phyloP scores from a whole-genome alignment of 805 yeast species.

The Lipomyces chichibuensis region DNA sequence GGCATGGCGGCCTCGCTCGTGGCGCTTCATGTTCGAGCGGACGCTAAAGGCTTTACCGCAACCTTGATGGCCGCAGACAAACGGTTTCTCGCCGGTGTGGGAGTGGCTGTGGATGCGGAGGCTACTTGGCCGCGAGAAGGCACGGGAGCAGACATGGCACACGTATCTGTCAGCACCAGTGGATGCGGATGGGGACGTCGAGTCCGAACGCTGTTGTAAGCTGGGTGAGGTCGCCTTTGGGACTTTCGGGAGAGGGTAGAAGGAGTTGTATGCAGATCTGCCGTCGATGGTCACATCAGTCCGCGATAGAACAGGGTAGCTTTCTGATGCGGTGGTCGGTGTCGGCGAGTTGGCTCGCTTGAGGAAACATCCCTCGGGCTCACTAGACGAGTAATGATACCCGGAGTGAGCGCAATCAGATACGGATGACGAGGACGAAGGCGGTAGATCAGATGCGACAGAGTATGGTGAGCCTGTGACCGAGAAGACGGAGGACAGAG shows the following conservation, averaged over 20 bases:
- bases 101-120: constrained; percentile 79
- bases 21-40: constrained; percentile 83
- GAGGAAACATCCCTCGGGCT: neutral
- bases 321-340: neutral
- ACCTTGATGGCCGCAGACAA: constrained; percentile 62
- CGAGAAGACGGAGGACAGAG: constrained; percentile 2
- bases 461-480: constrained; percentile 6
- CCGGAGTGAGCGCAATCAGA: no score
- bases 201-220: neutral
- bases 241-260: neutral
- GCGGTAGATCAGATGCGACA: constrained; percentile 5
- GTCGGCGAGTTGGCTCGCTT: neutral
- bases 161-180: constrained; percentile 37
- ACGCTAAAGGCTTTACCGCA: constrained; percentile 78
- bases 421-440: neutral
- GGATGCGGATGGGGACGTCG: constrained; percentile 8
- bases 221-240: neutral
- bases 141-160: constrained; percentile 64
- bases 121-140: constrained; percentile 82
- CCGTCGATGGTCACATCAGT: neutral
- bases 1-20: constrained; percentile 50
- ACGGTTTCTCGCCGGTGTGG: constrained; percentile 81
- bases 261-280: neutral
- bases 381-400: no score
- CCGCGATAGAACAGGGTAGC: neutral